Conservation (phyloP, 2,329 filamentous ascomycete genomes). For the Pyrenochaeta sp. region DNA sequence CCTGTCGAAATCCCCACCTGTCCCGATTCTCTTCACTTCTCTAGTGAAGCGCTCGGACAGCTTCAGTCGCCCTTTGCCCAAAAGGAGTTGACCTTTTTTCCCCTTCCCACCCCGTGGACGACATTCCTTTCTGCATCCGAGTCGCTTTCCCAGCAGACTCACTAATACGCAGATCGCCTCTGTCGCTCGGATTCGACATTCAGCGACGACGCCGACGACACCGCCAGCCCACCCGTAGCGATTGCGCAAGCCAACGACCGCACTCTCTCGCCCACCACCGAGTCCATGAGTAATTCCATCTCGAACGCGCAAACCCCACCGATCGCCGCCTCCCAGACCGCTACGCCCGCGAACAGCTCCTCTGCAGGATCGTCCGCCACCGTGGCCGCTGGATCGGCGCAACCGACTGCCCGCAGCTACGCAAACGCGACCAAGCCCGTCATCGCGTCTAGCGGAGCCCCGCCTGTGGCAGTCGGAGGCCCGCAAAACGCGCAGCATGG, state of each 20-base stretch:
- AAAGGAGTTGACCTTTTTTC: constrained; percentile 35
- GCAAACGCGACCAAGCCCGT: constrained; percentile 66
- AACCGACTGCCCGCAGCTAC: constrained; percentile 64
- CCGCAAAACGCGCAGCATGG: constrained; percentile 61
- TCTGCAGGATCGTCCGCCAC: constrained; percentile 60
- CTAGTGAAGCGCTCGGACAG: constrained; percentile 46
- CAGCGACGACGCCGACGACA: constrained; percentile 25
- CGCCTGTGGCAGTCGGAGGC: constrained; percentile 63
- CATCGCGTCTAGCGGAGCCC: constrained; percentile 61
- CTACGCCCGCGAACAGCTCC: constrained; percentile 58
- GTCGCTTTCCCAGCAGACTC: constrained; percentile 35
- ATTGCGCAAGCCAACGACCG: constrained; percentile 12
- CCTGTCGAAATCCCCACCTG: constrained; percentile 50
- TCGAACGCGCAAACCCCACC: constrained; percentile 60
- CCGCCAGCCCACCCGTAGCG: constrained; percentile 21
- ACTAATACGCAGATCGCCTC: constrained; percentile 29
- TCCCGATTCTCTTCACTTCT: constrained; percentile 38
- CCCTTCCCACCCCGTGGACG: constrained; percentile 27
- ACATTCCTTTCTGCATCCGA: constrained; percentile 37
- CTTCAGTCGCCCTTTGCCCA: constrained; percentile 40
- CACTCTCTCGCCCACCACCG: constrained; percentile 22
- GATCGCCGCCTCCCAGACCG: constrained; percentile 56
- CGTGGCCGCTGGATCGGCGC: constrained; percentile 62
- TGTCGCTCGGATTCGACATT: constrained; percentile 44
- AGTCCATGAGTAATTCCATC: constrained; percentile 67